These are phyloP conservation scores for Drechslerella coelobrocha DNA, from an alignment of 2,329 filamentous ascomycete species.

Conservation along the genomic window DNA sequence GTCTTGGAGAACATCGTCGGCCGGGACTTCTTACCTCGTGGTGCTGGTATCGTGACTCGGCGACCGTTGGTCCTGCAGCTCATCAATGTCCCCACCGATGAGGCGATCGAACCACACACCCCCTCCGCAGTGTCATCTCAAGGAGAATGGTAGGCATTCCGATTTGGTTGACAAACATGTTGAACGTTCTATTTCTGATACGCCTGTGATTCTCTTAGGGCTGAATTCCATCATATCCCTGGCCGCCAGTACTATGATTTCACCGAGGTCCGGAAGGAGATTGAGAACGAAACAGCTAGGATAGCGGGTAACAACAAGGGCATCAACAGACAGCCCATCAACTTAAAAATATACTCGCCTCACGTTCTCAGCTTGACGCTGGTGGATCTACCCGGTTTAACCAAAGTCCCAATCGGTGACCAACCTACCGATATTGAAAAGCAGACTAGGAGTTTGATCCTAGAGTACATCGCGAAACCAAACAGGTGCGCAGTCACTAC, in stretches of 20 bases:
- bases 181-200: constrained; percentile 20
- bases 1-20: constrained; percentile 99
- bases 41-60: constrained; percentile 94
- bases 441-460: constrained; percentile 93
- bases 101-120: constrained; percentile 74
- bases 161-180: constrained; percentile 55
- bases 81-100: constrained; percentile 83
- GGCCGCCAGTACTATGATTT: constrained; percentile 91
- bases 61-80: constrained; percentile 94
- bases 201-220: constrained; percentile 69
- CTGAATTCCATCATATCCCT: constrained; percentile 94
- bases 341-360: constrained; percentile 97
- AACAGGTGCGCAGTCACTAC: constrained; percentile 63
- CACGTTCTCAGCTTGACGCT: constrained; percentile 95
- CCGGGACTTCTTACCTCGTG: constrained; percentile 92
- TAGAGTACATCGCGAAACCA: constrained; percentile 97
- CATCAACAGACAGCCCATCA: constrained; percentile 96
- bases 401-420: constrained; percentile 97
- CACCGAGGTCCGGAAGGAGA: constrained; percentile 89
- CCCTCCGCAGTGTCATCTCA: constrained; percentile 74
- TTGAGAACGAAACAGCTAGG: constrained; percentile 92
- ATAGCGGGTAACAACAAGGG: constrained; percentile 98
- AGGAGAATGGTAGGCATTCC: constrained; percentile 63
- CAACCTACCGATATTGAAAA: constrained; percentile 98
- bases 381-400: constrained; percentile 93